Percentiles rank a stretch among this genome's conserved stretches.
Evolutionary conservation across 2,329 filamentous ascomycete genomes (phyloP).

Genomic region (Thielaviopsis musarum): DNA sequence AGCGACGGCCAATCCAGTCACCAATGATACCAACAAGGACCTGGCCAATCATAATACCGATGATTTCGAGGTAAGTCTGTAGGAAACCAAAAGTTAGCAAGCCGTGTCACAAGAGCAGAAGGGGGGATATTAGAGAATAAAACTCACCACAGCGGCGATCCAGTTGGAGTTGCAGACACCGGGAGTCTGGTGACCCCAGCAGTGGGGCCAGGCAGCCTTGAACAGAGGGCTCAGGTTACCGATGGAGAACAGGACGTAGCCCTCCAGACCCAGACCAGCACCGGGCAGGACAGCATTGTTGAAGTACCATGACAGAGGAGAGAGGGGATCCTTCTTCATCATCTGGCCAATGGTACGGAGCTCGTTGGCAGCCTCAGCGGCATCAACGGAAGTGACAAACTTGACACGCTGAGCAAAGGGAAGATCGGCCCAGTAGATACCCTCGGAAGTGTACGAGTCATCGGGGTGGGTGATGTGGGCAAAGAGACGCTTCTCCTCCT

Average conservation of each 20-base stretch:
- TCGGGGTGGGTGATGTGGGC: constrained; percentile 69
- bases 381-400: constrained; percentile 64
- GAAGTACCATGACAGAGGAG: constrained; percentile 73
- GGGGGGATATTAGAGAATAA: neutral
- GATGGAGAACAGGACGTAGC: constrained; percentile 93
- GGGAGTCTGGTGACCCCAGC: constrained; percentile 50
- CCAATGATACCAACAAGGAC: constrained; percentile 62
- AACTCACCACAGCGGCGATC: constrained; percentile 48
- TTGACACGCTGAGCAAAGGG: constrained; percentile 48
- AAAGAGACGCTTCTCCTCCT: constrained; percentile 47
- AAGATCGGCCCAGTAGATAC: constrained; percentile 87
- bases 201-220: constrained; percentile 53
- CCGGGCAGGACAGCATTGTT: constrained; percentile 83
- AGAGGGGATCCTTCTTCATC: constrained; percentile 74
- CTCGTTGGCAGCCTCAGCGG: constrained; percentile 52
- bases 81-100: neutral
- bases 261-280: constrained; percentile 81
- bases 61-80: constrained; percentile 70
- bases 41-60: constrained; percentile 90
- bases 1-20: constrained; percentile 74
- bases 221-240: constrained; percentile 82
- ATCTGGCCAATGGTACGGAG: constrained; percentile 51
- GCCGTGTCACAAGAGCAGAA: neutral
- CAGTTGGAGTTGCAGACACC: constrained; percentile 54
- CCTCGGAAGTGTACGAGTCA: constrained; percentile 68